Evolutionary conservation across 1,284 basidiomycete genomes (phyloP), one percentile per base, ranked within the genome.

Genomic region (Ganoderma leucocontextum): DNA sequence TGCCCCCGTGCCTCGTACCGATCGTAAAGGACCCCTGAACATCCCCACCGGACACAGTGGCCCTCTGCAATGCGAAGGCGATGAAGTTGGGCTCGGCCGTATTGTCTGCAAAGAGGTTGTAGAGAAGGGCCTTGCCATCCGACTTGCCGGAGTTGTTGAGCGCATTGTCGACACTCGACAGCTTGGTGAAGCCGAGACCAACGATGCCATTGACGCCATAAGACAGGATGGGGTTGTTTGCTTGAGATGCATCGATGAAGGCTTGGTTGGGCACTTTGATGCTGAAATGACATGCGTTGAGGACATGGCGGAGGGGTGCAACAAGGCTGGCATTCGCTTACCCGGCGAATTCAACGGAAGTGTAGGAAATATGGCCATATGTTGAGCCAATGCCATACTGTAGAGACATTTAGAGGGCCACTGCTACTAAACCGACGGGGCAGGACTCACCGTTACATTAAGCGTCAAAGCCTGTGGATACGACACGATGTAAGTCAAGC

Each of bases 321-420:
- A 58, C 19, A 36, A 9, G 25, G 4, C 19, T 38, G 2, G 36
- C 4, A 35, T 8, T 29, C 10, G 36, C 84, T 69, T 76, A 94
- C 91, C 87, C 89, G 36, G 93, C 87, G 76, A 95, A 94, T 65
- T 86, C 79, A 35, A 89, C 86, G 4, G 85, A 75, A 22, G 89
- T 87, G 77, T 86, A 90, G 3, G 86, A 82, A 49, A 95, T 80
- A 70, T 82, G 78, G 3, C 93, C 93, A 62, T 80, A 83, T 5
- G 91, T 91, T 87, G 90, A 94, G 29, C 93, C 93, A 67, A 91
- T 89, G 63, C 90, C 91, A 78, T 94, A 95, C 92, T 93, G 70
- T n/a, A 57, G 12, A 13, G 17, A 36, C 22, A 4, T 10, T 17
- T 36, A 38, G 19, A 39, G 57, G 53, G 33, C 35, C 19, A 6